A percentile compares a stretch with the other conserved stretches of the same genome.
These are phyloP conservation scores for Annona squamosa DNA, from an alignment of 164 flowering plant genomes.

Conservation along the genomic window DNA sequence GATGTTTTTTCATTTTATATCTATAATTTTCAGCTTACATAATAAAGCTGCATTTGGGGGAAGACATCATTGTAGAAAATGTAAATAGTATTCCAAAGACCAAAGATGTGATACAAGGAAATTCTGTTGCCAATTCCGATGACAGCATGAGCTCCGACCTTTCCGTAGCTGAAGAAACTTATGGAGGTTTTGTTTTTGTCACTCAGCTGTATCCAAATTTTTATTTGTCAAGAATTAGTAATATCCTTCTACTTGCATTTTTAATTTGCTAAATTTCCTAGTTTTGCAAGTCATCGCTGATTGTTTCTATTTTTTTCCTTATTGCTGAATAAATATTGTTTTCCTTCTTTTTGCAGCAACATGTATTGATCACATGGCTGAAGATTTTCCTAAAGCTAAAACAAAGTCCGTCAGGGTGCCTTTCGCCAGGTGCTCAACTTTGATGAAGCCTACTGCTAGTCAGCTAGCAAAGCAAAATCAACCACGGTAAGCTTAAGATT, in stretches of 20 bases:
- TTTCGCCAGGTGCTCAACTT: slow-evolving; percentile 56
- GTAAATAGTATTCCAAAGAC: slow-evolving; percentile 16
- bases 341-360: background rate
- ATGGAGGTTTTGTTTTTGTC: slow-evolving; percentile 29
- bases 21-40: slow-evolving; percentile 38
- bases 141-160: slow-evolving; percentile 14
- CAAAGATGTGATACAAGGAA: slow-evolving; percentile 11
- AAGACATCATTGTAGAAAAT: slow-evolving; percentile 14
- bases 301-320: background rate
- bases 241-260: background rate
- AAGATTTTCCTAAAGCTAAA: slow-evolving; percentile 25
- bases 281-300: background rate
- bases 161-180: slow-evolving; percentile 20
- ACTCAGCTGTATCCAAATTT: background rate
- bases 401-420: slow-evolving; percentile 26
- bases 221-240: background rate
- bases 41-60: slow-evolving; percentile 30
- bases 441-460: slow-evolving; percentile 96
- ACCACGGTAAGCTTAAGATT: slow-evolving; percentile 18
- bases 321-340: background rate
- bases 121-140: slow-evolving; percentile 13
- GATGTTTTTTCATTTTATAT: background rate
- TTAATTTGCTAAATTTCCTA: too few species aligned
- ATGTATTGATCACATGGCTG: background rate
- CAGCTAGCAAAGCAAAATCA: slow-evolving; percentile 80